Evolutionary conservation across 352 stramenopile genomes (phyloP), one percentile per base, ranked within the genome.

Genomic region (Pythium folliculosum): DNA sequence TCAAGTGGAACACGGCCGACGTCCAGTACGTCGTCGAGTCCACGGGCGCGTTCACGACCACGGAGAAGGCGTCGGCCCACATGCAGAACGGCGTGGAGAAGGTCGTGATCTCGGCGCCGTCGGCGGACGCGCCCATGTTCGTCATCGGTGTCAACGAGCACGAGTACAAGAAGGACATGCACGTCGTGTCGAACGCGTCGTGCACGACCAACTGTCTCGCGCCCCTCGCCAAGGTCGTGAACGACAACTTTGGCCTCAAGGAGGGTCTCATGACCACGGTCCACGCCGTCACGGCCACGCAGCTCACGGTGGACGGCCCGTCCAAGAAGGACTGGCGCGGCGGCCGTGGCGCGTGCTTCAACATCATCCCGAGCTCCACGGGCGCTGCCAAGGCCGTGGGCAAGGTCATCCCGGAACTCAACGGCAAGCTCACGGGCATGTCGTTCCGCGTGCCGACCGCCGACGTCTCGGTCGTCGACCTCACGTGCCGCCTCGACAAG

Each of bases 121-220:
- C 97, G 50, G 98, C 97, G 73, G 97, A 99, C 77, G 97, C 98
- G 55, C 95, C 96, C 53, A 99, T 98, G 78, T 98, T 99, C 74
- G 97, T 99, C 65, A 98, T 99, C 81, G 97, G 97, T 74, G 97
- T 99, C 52, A 99, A 99, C 89, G 73, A 98, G 65, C 80, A 97
- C 51, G 76, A 90, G 51, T 99, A 99, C 83, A 86, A 96, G 66
- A 77, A 78, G 70, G 88, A 89, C 73, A 97, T 98, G 84, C 72
- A 98, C 83, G 92, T 99, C 65, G 96, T 99, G 66, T 99, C 96
- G 64, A 99, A 98, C 81, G 97, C 97, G 21, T 99, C 95, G 63
- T 99, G 97, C 86, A 99, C 97, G 61, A 99, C 97, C 73, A 99
- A 99, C 90, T 99, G 97, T 78, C 84, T 99, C 67, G 97, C 97